phyloP scores from a whole-genome alignment of 345 rosid genomes.

The Lepidium aucheri region DNA sequence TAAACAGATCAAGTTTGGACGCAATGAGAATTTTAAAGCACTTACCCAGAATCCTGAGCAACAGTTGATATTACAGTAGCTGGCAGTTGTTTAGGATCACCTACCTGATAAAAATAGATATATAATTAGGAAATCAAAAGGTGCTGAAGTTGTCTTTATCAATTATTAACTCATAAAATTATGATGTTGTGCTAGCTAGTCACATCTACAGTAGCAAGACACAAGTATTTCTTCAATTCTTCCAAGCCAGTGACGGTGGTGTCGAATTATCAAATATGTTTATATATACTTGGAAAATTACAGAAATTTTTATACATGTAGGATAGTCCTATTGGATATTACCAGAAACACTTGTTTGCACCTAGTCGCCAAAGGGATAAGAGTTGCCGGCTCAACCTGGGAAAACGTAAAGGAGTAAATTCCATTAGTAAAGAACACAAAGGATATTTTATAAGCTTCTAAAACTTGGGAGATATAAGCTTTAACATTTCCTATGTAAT shows the following conservation, averaged over 20 bases:
- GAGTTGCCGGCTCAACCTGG: slow-evolving; percentile 97
- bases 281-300: background rate
- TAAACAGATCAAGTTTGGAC: background rate
- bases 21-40: background rate
- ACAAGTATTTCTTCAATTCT: background rate
- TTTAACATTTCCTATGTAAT: background rate
- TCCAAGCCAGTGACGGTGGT: background rate
- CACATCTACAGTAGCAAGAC: background rate
- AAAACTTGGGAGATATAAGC: background rate
- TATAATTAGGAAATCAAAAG: slow-evolving; percentile 1
- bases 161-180: background rate
- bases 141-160: background rate
- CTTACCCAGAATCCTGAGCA: slow-evolving; percentile 74
- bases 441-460: background rate
- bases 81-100: slow-evolving; percentile 94
- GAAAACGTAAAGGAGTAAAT: slow-evolving; percentile 1
- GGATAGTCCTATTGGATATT: background rate
- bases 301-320: background rate
- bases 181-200: no score
- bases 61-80: slow-evolving; percentile 89
- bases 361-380: slow-evolving; percentile 81
- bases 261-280: background rate
- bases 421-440: background rate
- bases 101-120: slow-evolving; percentile 47
- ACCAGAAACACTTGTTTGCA: slow-evolving; percentile 99